These are phyloP conservation scores for Boletus pseudopeckii DNA, from an alignment of 768 basidiomycete species.

Conservation along the genomic window DNA sequence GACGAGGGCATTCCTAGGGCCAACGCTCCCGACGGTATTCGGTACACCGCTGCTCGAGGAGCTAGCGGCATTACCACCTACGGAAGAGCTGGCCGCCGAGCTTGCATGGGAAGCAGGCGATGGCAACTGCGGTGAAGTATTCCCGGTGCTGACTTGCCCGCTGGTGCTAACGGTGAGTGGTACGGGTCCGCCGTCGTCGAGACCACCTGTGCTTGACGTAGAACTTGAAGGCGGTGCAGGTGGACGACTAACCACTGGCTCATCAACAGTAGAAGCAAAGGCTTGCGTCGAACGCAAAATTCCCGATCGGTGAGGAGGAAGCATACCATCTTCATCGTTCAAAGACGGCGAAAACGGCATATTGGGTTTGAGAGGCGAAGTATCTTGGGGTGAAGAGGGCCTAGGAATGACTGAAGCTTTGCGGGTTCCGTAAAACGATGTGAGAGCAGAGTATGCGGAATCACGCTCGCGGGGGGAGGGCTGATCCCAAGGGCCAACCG, in stretches of 20 bases:
- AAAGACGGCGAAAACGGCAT: constrained; percentile 23
- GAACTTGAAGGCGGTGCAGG: constrained; percentile 37
- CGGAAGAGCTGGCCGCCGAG: constrained; percentile 39
- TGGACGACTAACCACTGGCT: constrained; percentile 26
- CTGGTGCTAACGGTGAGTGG: constrained; percentile 49
- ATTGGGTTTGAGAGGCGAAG: constrained; percentile 25
- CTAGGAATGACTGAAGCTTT: constrained; percentile 23
- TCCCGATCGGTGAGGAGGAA: constrained; percentile 30
- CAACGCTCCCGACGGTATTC: constrained; percentile 21
- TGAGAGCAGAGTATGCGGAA: constrained; percentile 18
- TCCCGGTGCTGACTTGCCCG: constrained; percentile 30
- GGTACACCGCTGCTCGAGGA: constrained; percentile 29
- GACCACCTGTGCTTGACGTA: constrained; percentile 43
- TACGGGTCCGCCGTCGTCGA: constrained; percentile 30
- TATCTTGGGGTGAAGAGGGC: constrained; percentile 25
- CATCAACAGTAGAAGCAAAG: constrained; percentile 24
- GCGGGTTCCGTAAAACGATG: constrained; percentile 28
- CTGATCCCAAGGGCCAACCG: constrained; percentile 33
- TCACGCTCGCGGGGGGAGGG: constrained; percentile 34
- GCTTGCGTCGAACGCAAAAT: constrained; percentile 26
- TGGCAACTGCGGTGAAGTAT: constrained; percentile 67
- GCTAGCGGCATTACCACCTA: constrained; percentile 28
- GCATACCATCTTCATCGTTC: constrained; percentile 33
- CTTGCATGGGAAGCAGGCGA: constrained; percentile 70
- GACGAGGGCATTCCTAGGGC: constrained; percentile 40